Evolutionary conservation across 805 yeast genomes (phyloP), one percentile per base, ranked within the genome.

Genomic region (Nakazawaea peltata): DNA sequence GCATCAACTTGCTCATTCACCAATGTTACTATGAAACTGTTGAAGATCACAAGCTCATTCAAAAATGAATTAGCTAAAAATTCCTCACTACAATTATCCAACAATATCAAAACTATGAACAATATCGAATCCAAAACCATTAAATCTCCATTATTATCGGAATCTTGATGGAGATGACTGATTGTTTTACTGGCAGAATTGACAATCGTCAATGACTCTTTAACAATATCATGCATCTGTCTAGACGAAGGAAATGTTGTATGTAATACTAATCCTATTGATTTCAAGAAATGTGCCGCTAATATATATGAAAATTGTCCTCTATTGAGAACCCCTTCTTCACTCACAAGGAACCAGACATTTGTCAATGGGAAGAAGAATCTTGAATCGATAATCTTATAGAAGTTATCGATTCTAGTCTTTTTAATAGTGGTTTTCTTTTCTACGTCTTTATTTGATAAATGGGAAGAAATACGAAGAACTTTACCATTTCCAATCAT

Each of bases 241-340:
- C 56, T 43, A 1, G 73, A 56, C 2, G 74, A 57, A 1, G 85
- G 86, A 41, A 72, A 69, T 0, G 81, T 74, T 33, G 75, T 59
- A 35, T 72, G 74, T 15, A 78, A 50, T 2, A 81, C 45, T n/a
- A 81, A 47, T 0, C 74, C 64, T 36, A 81, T 47, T 0, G 84
- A 76, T 36, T 71, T 67, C 30, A 81, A 44, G 50, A 65, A 80
- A 48, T 81, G 88, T 0, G 74, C 64, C 24, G 63, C 60, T 15
- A 81, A 53, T 1, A 79, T 45, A 1, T 71, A 64, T 1, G 81
- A 68, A 45, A 74, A 73, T 27, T 60, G 65, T 0, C 83, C 81
- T 25, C 71, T 54, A 28, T 59, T 57, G 27, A 68, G 63, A 7
- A 65, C 72, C 1, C 59, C 66, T 16, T 62, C 62, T 29, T 57